Evolutionary conservation across 768 basidiomycete species (phyloP), one percentile per base, ranked within the genome.

Genomic region (Trametes cingulata): DNA sequence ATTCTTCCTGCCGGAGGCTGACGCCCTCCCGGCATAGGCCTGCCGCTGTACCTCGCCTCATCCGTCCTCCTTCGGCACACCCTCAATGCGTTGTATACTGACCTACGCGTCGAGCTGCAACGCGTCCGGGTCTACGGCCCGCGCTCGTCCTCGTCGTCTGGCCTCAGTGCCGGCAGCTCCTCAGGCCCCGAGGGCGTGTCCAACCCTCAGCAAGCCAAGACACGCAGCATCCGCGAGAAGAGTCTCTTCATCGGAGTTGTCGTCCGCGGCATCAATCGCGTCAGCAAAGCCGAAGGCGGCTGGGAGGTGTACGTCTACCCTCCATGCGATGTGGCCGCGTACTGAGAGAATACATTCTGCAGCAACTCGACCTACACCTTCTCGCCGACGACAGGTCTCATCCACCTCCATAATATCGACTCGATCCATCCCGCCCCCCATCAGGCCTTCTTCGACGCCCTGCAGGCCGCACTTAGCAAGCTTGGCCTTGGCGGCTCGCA

Each of bases 341-440:
- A 19, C 13, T 14, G 10, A 1, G 33, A 40, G 13, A 9, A 25
- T 17, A 43, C 25, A 17, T 7, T 24, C 5, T 29, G 9, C 71
- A 90, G 90, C 40, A 79, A 84, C 67, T 89, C 85, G 50, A 89
- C 86, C 25, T 93, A 93, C 71, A 75, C 76, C 0, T 91, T 92
- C 71, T 90, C 89, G 2, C 87, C 88, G 0, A 52, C 73, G 22
- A 82, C 82, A 0, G 91, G 88, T 6, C 78, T 85, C 41, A 85
- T 93, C 55, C 72, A 83, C 48, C 65, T 77, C 48, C 91, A 93
- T 68, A 76, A 76, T 47, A 76, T 93, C 49, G 82, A 92, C 68
- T 86, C 86, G n/a, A 91, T 93, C 47, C 81, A 85, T 45, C 91
- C 91, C 0, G 85, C 86, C 1, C 91, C 91, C 3, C 88, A 90